Evolutionary conservation across 352 stramenopile genomes (phyloP).

Genomic region (Phytophthora meadii): DNA sequence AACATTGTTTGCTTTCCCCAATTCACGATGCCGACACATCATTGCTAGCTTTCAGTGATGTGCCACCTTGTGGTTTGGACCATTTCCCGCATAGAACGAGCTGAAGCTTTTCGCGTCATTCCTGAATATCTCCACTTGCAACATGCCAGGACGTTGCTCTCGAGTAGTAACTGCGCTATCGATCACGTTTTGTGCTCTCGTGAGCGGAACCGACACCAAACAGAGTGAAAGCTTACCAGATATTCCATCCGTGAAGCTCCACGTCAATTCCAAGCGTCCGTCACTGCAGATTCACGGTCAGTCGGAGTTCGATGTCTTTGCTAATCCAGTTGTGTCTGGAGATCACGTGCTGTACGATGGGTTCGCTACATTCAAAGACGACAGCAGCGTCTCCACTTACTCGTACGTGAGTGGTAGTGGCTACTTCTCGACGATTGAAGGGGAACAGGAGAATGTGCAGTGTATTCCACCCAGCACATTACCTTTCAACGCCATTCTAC

Average conservation of each 20-base stretch:
- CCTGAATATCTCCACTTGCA: neutral
- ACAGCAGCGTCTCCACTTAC: constrained; percentile 28
- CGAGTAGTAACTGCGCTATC: too few species aligned
- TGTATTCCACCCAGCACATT: constrained; percentile 22
- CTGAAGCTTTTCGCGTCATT: neutral
- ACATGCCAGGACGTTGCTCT: neutral
- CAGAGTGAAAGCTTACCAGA: constrained; percentile 1
- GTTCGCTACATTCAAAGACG: constrained; percentile 28
- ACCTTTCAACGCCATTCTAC: constrained; percentile 35
- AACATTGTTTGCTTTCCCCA: too few species aligned
- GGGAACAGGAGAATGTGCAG: constrained; percentile 1
- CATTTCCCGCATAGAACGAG: too few species aligned
- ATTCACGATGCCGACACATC: too few species aligned
- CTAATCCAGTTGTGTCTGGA: constrained; percentile 32
- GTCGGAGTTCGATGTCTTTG: constrained; percentile 43
- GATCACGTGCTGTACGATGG: constrained; percentile 39
- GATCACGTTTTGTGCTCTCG: neutral
- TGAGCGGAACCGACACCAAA: neutral
- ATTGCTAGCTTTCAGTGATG: too few species aligned
- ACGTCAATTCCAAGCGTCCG: constrained; percentile 38
- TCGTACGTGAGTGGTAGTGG: constrained; percentile 28
- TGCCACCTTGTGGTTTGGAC: too few species aligned
- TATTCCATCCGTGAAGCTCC: constrained; percentile 36
- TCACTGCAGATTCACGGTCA: constrained; percentile 40
- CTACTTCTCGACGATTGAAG: constrained; percentile 20